phyloP scores from a whole-genome alignment of 2,329 filamentous ascomycete species.

The Emergomyces pasteurianus region DNA sequence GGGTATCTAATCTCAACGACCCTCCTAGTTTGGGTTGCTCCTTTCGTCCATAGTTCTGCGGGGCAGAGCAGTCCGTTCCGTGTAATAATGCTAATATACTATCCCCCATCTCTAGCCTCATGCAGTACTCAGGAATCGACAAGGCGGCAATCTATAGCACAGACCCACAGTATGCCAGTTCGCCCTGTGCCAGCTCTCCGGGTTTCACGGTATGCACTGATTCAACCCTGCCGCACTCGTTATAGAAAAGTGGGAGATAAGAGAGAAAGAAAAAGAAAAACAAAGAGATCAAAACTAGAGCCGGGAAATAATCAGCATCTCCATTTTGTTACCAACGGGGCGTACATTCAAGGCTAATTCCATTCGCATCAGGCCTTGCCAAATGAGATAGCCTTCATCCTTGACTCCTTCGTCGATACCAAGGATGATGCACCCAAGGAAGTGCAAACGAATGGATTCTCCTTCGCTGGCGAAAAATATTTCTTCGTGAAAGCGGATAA shows the following conservation, averaged over 20 bases:
- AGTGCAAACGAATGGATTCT: conserved; percentile 60
- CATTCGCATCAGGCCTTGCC: conserved; percentile 34
- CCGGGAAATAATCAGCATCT: background rate
- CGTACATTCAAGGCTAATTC: background rate
- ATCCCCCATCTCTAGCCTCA: conserved; percentile 46
- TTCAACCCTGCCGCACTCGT: background rate
- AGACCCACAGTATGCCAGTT: conserved; percentile 66
- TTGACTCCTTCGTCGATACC: conserved; percentile 38
- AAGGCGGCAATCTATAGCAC: conserved; percentile 63
- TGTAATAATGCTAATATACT: background rate
- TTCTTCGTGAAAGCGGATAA: conserved; percentile 66
- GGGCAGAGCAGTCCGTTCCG: background rate
- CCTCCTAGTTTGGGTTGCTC: background rate
- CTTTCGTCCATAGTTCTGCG: background rate
- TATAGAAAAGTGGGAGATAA: too few species aligned
- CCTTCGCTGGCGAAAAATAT: conserved; percentile 66
- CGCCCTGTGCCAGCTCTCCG: conserved; percentile 55
- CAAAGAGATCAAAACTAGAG: background rate
- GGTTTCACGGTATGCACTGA: conserved; percentile 56
- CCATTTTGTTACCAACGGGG: background rate
- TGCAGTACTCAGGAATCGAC: conserved; percentile 67
- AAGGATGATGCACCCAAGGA: conserved; percentile 45
- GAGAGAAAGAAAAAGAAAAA: background rate
- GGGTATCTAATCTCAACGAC: background rate
- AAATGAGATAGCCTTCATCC: conserved; percentile 44